Conservation (phyloP, 768 basidiomycete species). For the Sarcomyxa edulis region DNA sequence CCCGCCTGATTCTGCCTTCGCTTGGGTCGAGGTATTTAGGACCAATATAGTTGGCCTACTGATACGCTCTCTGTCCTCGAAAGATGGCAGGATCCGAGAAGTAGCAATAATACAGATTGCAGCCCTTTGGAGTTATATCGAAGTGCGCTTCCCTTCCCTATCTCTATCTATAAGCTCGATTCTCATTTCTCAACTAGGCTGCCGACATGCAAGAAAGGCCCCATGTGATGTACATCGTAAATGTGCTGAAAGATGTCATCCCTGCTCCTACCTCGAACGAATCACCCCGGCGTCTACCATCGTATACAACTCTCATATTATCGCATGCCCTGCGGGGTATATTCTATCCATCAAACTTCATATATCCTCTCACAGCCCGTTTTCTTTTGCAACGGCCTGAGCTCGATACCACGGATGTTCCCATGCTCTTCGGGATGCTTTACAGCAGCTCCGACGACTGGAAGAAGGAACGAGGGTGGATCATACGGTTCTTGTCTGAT, state of each 20-base stretch:
- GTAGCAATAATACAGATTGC: constrained; percentile 59
- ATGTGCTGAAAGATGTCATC: constrained; percentile 55
- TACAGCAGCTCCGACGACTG: constrained; percentile 78
- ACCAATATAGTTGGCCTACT: constrained; percentile 74
- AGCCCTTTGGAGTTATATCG: constrained; percentile 52
- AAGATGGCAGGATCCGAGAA: constrained; percentile 52
- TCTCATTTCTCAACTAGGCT: constrained; percentile 26
- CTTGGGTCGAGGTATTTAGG: constrained; percentile 86
- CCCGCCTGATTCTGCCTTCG: constrained; percentile 51
- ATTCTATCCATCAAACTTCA: constrained; percentile 84
- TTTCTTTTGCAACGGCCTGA: constrained; percentile 89
- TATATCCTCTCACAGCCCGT: constrained; percentile 80
- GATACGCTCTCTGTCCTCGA: constrained; percentile 67
- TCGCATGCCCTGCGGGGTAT: constrained; percentile 76
- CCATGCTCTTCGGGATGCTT: constrained; percentile 85
- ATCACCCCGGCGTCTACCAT: constrained; percentile 56
- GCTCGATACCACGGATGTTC: constrained; percentile 78
- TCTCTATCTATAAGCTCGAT: constrained; percentile 1
- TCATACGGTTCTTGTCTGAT: constrained; percentile 75
- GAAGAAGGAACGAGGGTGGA: constrained; percentile 89
- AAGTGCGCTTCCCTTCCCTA: constrained; percentile 37
- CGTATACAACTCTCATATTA: constrained; percentile 76
- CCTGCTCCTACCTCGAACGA: constrained; percentile 31
- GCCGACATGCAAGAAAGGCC: constrained; percentile 75
- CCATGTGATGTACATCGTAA: constrained; percentile 68